Evolutionary conservation across 371 early-diverging fungal genomes (phyloP), one percentile per base, ranked within the genome.

Genomic region (Saksenaea vasiformis): DNA sequence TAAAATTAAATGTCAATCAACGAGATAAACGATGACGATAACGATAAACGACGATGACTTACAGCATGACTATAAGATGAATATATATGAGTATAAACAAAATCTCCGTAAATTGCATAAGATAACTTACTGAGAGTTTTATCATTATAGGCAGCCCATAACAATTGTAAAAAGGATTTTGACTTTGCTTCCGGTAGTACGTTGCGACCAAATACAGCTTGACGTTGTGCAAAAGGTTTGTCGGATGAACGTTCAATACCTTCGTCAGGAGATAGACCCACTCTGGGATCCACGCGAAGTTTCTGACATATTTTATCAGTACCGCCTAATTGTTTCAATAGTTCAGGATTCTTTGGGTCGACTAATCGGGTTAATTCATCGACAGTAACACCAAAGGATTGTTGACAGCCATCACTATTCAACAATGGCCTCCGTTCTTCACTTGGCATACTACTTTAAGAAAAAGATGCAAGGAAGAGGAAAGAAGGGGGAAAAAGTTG

Each of bases 241-340:
- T 83, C 78, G 55, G 66, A 47, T 53, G 72, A 60, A 62, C 70
- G 22, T 36, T 56, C 35, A 43, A 67, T 66, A 19, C 74, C 80
- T 76, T 91, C 91, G 65, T 91, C 90, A 44, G 85, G 68, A 35
- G 71, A 77, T 19, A 94, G 80, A 38, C 94, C 94, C 9, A 74
- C 65, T 2, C 72, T 69, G 44, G 86, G 84, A 64, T 93, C 86
- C 0, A 90, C 90, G 36, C 74, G 78, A 13, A 94, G 78, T 27
- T 79, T 82, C 69, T 85, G 70, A 62, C 84, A 81, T 36, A 94
- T 77, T 39, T 74, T 70, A 5, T 82, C 73, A 5, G 77, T 66
- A 17, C 93, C 94, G 38, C 94, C 94, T 26, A 90, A 70, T 54
- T 87, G 72, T 26, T 76, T 70, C 1, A 92, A 85, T n/a, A 76